A percentile compares a stretch with the other conserved stretches of the same genome.
phyloP scores from a whole-genome alignment of 495 filamentous ascomycete genomes.

The Neurospora hispaniola region DNA sequence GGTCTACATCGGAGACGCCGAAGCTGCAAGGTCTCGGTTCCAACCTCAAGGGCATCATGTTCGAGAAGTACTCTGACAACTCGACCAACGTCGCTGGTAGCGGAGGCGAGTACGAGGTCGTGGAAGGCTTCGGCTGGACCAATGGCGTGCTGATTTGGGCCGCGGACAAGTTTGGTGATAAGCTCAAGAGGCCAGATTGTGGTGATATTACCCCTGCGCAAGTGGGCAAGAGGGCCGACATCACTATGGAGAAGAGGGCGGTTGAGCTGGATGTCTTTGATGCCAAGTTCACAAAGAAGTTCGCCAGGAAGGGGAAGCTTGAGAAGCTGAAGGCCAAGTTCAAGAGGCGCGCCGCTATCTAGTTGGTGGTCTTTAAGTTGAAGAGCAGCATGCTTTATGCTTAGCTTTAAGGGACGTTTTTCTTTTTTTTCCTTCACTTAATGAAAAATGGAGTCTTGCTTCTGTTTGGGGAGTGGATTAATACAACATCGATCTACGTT shows the following conservation, averaged over 20 bases:
- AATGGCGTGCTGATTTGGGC: conserved; percentile 43
- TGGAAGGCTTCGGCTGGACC: conserved; percentile 43
- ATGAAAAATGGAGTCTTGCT: not conserved
- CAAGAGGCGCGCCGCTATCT: not conserved
- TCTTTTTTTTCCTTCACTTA: not conserved
- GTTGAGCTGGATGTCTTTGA: conserved; percentile 32
- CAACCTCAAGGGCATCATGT: conserved; percentile 32
- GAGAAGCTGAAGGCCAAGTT: not conserved
- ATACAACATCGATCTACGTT: not conserved
- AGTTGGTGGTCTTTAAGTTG: not conserved
- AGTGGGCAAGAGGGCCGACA: conserved; percentile 4
- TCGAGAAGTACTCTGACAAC: conserved; percentile 41
- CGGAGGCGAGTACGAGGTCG: conserved; percentile 41
- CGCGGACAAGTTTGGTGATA: conserved; percentile 33
- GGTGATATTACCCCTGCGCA: conserved; percentile 30
- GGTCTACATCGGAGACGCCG: conserved; percentile 31
- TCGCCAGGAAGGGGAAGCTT: conserved; percentile 10
- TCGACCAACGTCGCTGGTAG: conserved; percentile 36
- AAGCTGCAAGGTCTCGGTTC: conserved; percentile 29
- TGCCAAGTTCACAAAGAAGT: conserved; percentile 30
- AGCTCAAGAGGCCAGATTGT: conserved; percentile 33
- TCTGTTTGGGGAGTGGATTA: not conserved
- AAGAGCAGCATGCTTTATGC: not conserved
- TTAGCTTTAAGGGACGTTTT: not conserved
- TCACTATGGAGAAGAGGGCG: conserved; percentile 18